Percentiles rank a stretch among this genome's conserved stretches.
These are phyloP conservation scores for Bryoglossum gracile DNA, from an alignment of 495 filamentous ascomycete species.

Conservation along the genomic window DNA sequence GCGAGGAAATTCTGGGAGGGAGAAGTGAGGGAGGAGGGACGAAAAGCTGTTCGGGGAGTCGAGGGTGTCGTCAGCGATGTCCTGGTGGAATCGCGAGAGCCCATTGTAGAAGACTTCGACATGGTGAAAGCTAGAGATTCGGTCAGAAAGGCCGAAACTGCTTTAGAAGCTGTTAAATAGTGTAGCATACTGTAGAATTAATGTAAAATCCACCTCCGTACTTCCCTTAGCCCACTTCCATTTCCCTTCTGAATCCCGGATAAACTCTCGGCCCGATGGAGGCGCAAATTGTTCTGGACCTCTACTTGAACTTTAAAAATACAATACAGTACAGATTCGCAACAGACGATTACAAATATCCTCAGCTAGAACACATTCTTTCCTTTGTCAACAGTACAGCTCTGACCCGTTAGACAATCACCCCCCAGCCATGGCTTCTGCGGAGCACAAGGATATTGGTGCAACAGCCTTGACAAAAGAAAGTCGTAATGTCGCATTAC, in stretches of 20 bases:
- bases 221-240: not conserved
- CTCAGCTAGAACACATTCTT: not conserved
- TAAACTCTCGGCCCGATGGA: too few relatives aligned
- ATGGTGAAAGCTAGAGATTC: slow-evolving; percentile 48
- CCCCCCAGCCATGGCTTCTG: too few relatives aligned
- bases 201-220: slow-evolving; percentile 1
- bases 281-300: not conserved
- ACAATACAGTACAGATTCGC: not conserved
- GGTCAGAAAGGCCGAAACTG: slow-evolving; percentile 41
- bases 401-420: not conserved
- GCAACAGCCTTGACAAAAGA: too few relatives aligned
- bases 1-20: slow-evolving; percentile 65
- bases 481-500: too few relatives aligned
- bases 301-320: not conserved
- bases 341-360: not conserved
- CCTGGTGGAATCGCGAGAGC: slow-evolving; percentile 35
- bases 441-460: not conserved
- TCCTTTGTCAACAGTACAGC: slow-evolving; percentile 2
- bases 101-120: slow-evolving; percentile 33
- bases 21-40: slow-evolving; percentile 72
- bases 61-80: slow-evolving; percentile 56
- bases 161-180: slow-evolving; percentile 30
- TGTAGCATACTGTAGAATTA: slow-evolving; percentile 18
- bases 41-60: slow-evolving; percentile 59
- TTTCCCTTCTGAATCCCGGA: not conserved